Percentiles rank a stretch among this genome's conserved stretches.
These are phyloP conservation scores for Alternaria sp. DNA, from an alignment of 2,329 filamentous ascomycete genomes.

Conservation along the genomic window DNA sequence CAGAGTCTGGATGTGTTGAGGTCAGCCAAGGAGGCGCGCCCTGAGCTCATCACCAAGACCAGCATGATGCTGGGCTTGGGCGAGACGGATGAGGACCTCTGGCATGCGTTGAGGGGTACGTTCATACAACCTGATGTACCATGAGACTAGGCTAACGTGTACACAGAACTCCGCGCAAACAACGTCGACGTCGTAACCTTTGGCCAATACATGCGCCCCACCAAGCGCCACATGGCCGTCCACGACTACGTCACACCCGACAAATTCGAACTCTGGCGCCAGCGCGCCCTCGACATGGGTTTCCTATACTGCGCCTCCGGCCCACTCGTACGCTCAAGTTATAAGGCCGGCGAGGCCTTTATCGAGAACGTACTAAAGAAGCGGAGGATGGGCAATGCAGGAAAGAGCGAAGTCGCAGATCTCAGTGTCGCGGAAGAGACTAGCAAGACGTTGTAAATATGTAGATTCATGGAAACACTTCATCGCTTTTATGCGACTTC, in stretches of 20 bases:
- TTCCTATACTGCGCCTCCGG: conserved; percentile 97
- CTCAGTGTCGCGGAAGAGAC: conserved; percentile 9
- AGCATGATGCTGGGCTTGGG: conserved; percentile 96
- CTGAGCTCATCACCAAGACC: conserved; percentile 93
- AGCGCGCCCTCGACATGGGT: conserved; percentile 89
- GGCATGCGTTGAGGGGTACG: conserved; percentile 73
- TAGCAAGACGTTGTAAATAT: conserved; percentile 1
- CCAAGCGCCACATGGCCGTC: conserved; percentile 96
- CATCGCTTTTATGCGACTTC: neutral
- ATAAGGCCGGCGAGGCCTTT: conserved; percentile 98
- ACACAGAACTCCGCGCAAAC: conserved; percentile 73
- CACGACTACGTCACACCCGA: conserved; percentile 93
- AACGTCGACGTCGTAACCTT: conserved; percentile 96
- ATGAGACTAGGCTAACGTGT: conserved; percentile 3
- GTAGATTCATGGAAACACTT: neutral
- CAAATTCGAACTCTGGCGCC: conserved; percentile 88
- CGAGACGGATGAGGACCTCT: conserved; percentile 86
- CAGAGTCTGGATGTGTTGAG: conserved; percentile 82
- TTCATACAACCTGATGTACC: neutral
- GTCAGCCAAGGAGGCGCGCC: conserved; percentile 78
- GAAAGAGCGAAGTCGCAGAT: conserved; percentile 16
- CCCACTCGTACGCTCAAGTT: conserved; percentile 89
- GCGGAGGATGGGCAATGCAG: conserved; percentile 38
- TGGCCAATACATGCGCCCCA: conserved; percentile 99
- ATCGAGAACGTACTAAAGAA: conserved; percentile 98